A percentile compares a stretch with the other conserved stretches of the same genome.
Conservation (phyloP, 306 rosid species). For the Trichosanthes cucumerina region DNA sequence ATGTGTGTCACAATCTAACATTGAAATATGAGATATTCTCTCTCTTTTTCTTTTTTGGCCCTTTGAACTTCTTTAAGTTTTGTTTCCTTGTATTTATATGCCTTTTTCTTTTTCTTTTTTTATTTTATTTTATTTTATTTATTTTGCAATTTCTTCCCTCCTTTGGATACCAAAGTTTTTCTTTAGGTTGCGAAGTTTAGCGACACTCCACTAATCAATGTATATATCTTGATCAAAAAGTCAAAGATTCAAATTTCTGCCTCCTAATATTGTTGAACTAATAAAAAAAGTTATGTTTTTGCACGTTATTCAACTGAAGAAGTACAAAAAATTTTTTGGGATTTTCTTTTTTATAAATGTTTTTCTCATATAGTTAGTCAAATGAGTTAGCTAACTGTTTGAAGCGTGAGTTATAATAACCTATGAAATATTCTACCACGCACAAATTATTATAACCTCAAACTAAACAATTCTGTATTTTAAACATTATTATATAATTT, state of each 20-base stretch:
- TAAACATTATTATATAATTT: too few relatives aligned
- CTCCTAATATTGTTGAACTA: too few relatives aligned
- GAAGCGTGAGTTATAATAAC: too few relatives aligned
- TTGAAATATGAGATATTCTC: conserved; percentile 17
- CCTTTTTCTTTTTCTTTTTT: not conserved
- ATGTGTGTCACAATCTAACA: conserved; percentile 1
- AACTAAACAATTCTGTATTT: too few relatives aligned
- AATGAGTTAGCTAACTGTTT: not conserved
- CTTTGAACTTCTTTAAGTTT: not conserved
- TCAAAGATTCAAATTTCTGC: too few relatives aligned
- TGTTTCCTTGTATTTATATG: not conserved
- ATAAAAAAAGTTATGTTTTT: not conserved
- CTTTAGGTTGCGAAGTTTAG: too few relatives aligned
- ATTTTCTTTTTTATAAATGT: not conserved
- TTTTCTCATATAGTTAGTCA: not conserved
- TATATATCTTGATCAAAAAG: too few relatives aligned
- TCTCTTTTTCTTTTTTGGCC: not conserved
- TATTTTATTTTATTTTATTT: too few relatives aligned
- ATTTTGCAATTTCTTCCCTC: not conserved
- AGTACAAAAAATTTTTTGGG: too few relatives aligned
- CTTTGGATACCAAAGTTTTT: not conserved
- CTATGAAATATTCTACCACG: too few relatives aligned
- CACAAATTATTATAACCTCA: too few relatives aligned
- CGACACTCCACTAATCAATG: too few relatives aligned
- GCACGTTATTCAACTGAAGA: not conserved